Evolutionary conservation across 768 basidiomycete genomes (phyloP), one percentile per base, ranked within the genome.

Genomic region (Leccinellum albellum): DNA sequence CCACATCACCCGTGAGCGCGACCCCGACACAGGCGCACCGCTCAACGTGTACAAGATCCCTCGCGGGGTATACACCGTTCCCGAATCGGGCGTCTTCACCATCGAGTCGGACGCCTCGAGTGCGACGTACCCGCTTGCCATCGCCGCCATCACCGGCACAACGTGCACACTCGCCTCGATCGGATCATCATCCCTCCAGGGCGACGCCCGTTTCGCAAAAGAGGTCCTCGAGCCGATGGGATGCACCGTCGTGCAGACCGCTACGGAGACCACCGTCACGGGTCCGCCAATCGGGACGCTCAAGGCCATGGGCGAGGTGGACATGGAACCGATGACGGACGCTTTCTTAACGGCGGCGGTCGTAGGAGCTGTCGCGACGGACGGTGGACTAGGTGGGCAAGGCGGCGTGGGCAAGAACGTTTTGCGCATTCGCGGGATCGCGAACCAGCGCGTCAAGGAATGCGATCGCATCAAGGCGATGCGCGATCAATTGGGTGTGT

Each of bases 311-410:
- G 69, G 69, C 10, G 82, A 87, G 64, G 85, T 98, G 21, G 93
- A 98, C 69, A 98, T 98, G 97, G 94, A 97, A 73, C 87, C 88
- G n/a, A 98, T 99, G 97, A 99, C 97, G 7, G 97, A 99, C 70
- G 97, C 96, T 21, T 99, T 99, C 78, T 81, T 98, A 75, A 98
- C 95, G 3, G 96, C 97, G 9, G 89, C 86, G 12, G 94, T 88
- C 8, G 76, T 99, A 20, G 95, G 93, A 52, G 96, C 97, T 54
- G 90, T 97, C 21, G 86, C 87, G 0, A 77, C 85, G 0, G 70
- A 72, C 40, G 85, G 83, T 10, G 83, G 84, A 61, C 64, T 70
- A 21, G 70, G 80, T 5, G 37, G 75, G 68, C 48, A 55, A 49
- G 56, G 73, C 61, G 15, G 66, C 56, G 37, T 60, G 6, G 58